Percentiles rank a stretch among this genome's conserved stretches.
phyloP scores from a whole-genome alignment of 1,284 basidiomycete genomes.

The Heterobasidion irregulare region DNA sequence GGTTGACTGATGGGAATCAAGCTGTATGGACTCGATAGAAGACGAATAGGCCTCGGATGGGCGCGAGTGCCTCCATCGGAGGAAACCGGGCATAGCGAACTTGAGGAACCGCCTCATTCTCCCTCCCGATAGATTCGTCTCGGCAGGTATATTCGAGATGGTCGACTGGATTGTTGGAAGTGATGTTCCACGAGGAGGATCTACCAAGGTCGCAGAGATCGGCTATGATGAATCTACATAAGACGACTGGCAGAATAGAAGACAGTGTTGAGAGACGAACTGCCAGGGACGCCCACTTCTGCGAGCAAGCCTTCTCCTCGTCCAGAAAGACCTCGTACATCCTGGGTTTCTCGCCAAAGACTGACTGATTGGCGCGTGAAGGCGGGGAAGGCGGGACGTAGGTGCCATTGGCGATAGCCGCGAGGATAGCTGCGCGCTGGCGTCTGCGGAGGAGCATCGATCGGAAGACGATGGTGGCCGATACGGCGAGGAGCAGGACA shows the following conservation, averaged over 20 bases:
- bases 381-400: neutral
- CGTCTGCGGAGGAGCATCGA: conserved; percentile 6
- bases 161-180: neutral
- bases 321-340: neutral
- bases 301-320: neutral
- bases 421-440: neutral
- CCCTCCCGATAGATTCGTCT: neutral
- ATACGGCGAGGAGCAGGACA: conserved; percentile 4
- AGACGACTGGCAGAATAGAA: neutral
- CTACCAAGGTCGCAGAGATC: neutral
- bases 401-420: conserved; percentile 2
- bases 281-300: neutral
- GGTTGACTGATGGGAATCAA: neutral
- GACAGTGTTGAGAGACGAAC: neutral
- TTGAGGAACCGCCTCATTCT: neutral
- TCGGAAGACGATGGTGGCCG: conserved; percentile 3
- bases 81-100: neutral
- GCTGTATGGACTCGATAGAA: neutral
- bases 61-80: neutral
- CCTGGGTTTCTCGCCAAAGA: neutral
- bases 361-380: neutral
- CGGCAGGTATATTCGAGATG: neutral
- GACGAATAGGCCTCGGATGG: neutral
- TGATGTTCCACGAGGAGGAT: no score
- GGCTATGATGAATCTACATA: neutral